Evolutionary conservation across 805 yeast genomes (phyloP).

Genomic region (Myxozyma vanderwaltii): DNA sequence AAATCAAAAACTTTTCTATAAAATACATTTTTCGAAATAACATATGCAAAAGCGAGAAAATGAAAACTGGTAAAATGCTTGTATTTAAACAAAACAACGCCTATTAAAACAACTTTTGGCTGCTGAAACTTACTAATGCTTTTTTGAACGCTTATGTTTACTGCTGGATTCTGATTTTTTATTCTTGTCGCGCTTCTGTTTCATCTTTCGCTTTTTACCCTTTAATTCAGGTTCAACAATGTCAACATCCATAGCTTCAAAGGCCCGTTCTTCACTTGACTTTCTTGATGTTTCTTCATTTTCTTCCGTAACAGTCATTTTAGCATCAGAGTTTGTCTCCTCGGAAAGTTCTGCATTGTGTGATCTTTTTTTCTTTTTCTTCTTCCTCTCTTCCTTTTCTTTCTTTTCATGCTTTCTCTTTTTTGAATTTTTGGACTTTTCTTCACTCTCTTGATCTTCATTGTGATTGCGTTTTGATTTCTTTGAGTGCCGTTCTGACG

Average conservation of each 20-base stretch:
- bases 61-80: no score
- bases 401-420: constrained; percentile 38
- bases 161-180: constrained; percentile 23
- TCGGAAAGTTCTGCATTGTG: neutral
- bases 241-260: neutral
- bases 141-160: neutral
- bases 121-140: neutral
- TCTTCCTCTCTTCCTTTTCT: constrained; percentile 37
- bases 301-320: neutral
- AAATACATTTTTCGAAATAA: no score
- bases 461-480: neutral
- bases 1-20: no score
- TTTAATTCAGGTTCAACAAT: constrained; percentile 30
- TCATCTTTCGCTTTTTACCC: constrained; percentile 40
- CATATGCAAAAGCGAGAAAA: no score
- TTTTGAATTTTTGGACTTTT: constrained; percentile 36
- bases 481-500: neutral
- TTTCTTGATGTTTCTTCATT: neutral
- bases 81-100: no score
- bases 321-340: neutral
- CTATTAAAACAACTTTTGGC: no score
- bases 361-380: constrained; percentile 37
- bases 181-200: constrained; percentile 40
- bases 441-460: constrained; percentile 38
- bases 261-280: no score